Evolutionary conservation across 164 flowering plant species (phyloP).

Genomic region (Protea cynaroides): DNA sequence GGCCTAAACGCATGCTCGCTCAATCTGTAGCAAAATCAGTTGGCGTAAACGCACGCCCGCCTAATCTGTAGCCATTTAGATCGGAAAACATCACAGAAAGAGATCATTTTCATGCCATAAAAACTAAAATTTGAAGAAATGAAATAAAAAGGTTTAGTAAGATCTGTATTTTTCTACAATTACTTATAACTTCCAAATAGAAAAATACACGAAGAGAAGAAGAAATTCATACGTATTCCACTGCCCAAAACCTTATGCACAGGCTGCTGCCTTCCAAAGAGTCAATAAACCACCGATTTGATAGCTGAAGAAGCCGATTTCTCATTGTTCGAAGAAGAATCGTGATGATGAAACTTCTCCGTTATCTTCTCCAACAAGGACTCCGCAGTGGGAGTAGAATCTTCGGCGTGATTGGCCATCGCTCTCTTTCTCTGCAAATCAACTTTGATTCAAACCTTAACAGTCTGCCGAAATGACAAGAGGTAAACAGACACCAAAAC

Average conservation of each 20-base stretch:
- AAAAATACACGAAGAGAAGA: too few relatives aligned
- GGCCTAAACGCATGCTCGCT: too few relatives aligned
- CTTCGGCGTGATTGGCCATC: conserved; percentile 23
- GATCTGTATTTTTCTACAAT: too few relatives aligned
- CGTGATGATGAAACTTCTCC: conserved; percentile 53
- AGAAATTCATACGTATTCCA: too few relatives aligned
- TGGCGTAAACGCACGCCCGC: conserved; percentile 1
- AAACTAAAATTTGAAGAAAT: too few relatives aligned
- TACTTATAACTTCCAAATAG: too few relatives aligned
- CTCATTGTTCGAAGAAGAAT: conserved; percentile 30
- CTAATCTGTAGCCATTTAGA: too few relatives aligned
- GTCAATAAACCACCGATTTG: conserved; percentile 35
- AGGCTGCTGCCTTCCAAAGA: conserved; percentile 73
- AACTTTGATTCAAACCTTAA: not conserved
- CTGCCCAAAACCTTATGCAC: conserved; percentile 76
- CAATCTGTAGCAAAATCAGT: too few relatives aligned
- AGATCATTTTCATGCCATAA: too few relatives aligned
- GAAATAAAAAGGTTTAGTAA: too few relatives aligned
- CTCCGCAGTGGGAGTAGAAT: conserved; percentile 25
- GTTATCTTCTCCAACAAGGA: conserved; percentile 52
- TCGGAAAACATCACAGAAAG: too few relatives aligned
- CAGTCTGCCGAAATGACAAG: not conserved
- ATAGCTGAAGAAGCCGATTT: conserved; percentile 31
- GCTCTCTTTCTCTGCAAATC: not conserved
- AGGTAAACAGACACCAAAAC: too few relatives aligned